Conservation (phyloP, 441 rosid species). For the Aquilaria agallochum region DNA sequence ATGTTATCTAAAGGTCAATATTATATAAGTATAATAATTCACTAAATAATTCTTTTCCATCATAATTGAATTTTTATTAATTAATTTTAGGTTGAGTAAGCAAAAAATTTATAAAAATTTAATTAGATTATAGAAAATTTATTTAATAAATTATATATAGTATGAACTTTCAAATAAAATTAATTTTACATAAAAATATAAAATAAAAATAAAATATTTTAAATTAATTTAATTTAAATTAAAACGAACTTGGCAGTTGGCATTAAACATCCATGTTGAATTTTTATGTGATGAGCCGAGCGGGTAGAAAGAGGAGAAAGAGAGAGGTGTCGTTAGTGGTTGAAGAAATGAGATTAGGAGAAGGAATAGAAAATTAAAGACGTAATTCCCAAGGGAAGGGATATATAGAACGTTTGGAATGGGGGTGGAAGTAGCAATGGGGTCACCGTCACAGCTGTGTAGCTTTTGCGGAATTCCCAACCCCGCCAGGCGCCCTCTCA, state of each 20-base stretch:
- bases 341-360: neutral
- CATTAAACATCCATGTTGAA: neutral
- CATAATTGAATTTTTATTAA: too few relatives aligned
- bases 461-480: conserved; percentile 29
- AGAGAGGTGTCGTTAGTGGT: neutral
- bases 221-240: neutral
- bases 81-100: too few relatives aligned
- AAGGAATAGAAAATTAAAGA: neutral
- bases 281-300: neutral
- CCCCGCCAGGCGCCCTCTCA: conserved; percentile 11
- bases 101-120: too few relatives aligned
- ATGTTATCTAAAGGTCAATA: too few relatives aligned
- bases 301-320: neutral
- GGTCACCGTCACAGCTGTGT: conserved; percentile 36
- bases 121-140: too few relatives aligned
- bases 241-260: neutral
- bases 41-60: too few relatives aligned
- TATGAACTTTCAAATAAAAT: too few relatives aligned
- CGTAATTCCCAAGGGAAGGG: conserved; percentile 10
- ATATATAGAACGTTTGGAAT: neutral
- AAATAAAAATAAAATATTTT: neutral
- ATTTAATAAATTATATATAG: too few relatives aligned
- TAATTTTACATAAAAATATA: neutral
- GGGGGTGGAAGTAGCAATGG: conserved; percentile 17
- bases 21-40: too few relatives aligned